These are phyloP conservation scores for Hyphodiscus sp. DNA, from an alignment of 2,329 filamentous ascomycete genomes.

Conservation along the genomic window DNA sequence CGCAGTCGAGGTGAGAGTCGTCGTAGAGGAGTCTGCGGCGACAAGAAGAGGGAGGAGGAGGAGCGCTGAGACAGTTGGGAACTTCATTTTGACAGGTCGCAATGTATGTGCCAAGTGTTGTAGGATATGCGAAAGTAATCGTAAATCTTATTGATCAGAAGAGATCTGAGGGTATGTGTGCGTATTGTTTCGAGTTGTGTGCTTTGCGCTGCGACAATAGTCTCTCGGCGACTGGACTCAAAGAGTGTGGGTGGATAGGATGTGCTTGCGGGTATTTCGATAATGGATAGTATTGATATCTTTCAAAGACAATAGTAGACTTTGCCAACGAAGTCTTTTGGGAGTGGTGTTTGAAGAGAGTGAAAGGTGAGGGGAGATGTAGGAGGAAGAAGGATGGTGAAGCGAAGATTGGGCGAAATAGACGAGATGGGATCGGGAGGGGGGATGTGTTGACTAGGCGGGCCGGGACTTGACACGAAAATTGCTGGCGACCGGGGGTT, in stretches of 20 bases:
- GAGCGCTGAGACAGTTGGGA: slow-evolving; percentile 40
- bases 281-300: slow-evolving; percentile 18
- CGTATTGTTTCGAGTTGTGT: neutral
- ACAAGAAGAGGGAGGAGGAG: slow-evolving; percentile 48
- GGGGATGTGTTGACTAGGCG: neutral
- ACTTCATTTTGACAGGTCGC: slow-evolving; percentile 32
- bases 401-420: neutral
- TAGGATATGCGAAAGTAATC: neutral
- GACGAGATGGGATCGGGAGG: neutral
- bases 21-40: slow-evolving; percentile 32
- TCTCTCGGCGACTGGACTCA: neutral
- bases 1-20: slow-evolving; percentile 42
- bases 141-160: neutral
- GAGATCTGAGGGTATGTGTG: neutral
- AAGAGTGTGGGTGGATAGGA: slow-evolving; percentile 10
- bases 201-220: neutral
- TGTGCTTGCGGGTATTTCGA: slow-evolving; percentile 14
- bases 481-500: too few species aligned
- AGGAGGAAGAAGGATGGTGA: neutral
- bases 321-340: slow-evolving; percentile 52
- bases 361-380: neutral
- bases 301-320: slow-evolving; percentile 34
- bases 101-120: neutral
- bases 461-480: neutral
- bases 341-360: neutral